Evolutionary conservation across 495 filamentous ascomycete species (phyloP).

Genomic region (Hypoxylon fragiforme): DNA sequence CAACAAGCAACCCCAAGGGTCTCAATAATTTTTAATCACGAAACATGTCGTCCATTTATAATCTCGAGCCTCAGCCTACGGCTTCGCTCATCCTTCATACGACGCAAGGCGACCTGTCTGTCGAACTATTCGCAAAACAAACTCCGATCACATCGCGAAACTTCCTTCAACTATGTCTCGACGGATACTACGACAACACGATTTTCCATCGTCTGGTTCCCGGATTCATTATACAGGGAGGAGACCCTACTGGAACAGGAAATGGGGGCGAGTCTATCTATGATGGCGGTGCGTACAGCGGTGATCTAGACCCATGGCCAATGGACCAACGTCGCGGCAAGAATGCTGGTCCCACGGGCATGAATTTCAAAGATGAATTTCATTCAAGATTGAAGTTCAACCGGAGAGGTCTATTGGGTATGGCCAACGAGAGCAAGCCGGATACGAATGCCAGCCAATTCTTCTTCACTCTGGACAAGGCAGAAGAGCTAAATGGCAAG

Average conservation of each 20-base stretch:
- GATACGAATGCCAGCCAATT: constrained; percentile 93
- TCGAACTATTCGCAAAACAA: constrained; percentile 94
- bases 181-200: constrained; percentile 91
- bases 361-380: constrained; percentile 84
- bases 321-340: constrained; percentile 64
- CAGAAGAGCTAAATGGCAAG: constrained; percentile 80
- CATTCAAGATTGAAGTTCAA: constrained; percentile 93
- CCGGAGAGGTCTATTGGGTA: constrained; percentile 84
- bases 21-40: not conserved
- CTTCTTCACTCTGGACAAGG: constrained; percentile 86
- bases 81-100: constrained; percentile 89
- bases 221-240: constrained; percentile 91
- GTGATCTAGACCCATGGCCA: constrained; percentile 59
- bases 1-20: constrained; percentile 11
- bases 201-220: constrained; percentile 93
- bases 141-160: constrained; percentile 88
- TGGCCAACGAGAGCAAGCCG: constrained; percentile 79
- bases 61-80: constrained; percentile 89
- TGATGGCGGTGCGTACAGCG: constrained; percentile 77
- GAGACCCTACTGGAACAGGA: constrained; percentile 81
- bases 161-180: constrained; percentile 92
- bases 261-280: constrained; percentile 91
- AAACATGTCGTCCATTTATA: constrained; percentile 84
- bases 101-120: constrained; percentile 80
- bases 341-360: constrained; percentile 55